Evolutionary conservation across 1,284 basidiomycete genomes (phyloP).

Genomic region (Marasmius sp.): DNA sequence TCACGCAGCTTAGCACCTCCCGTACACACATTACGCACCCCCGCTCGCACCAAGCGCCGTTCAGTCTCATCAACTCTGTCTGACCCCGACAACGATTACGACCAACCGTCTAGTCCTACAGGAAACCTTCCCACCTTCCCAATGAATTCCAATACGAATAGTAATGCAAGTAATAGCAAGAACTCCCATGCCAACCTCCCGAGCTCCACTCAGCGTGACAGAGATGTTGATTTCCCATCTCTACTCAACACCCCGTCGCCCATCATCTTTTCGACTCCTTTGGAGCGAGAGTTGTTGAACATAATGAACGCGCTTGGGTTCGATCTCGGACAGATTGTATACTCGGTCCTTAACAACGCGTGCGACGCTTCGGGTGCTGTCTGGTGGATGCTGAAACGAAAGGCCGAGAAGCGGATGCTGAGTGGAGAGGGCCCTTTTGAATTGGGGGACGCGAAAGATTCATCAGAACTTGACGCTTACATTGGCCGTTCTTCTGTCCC

Average conservation of each 20-base stretch:
- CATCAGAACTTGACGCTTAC: conserved; percentile 9
- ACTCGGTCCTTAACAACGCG: conserved; percentile 88
- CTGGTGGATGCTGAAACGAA: conserved; percentile 95
- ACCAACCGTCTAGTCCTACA: neutral
- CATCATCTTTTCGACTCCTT: conserved; percentile 81
- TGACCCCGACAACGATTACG: conserved; percentile 37
- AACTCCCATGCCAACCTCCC: neutral
- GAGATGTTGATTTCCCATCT: conserved; percentile 65
- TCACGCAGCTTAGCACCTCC: conserved; percentile 47
- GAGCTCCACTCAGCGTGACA: conserved; percentile 38
- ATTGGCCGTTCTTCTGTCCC: conserved; percentile 1
- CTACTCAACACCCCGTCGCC: conserved; percentile 72
- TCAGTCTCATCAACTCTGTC: conserved; percentile 86
- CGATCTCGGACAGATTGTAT: conserved; percentile 92
- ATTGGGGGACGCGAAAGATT: neutral
- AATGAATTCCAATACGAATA: neutral
- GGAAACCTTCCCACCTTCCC: neutral
- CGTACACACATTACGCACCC: conserved; percentile 75
- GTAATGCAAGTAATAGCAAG: conserved; percentile 1
- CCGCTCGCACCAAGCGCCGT: conserved; percentile 90
- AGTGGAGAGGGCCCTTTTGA: conserved; percentile 36
- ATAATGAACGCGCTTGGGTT: conserved; percentile 79
- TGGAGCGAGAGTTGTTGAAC: conserved; percentile 82
- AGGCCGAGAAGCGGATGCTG: conserved; percentile 63
- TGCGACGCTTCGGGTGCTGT: conserved; percentile 90